Evolutionary conservation across 1,284 basidiomycete genomes (phyloP).

Genomic region (Ganoderma lucidum): DNA sequence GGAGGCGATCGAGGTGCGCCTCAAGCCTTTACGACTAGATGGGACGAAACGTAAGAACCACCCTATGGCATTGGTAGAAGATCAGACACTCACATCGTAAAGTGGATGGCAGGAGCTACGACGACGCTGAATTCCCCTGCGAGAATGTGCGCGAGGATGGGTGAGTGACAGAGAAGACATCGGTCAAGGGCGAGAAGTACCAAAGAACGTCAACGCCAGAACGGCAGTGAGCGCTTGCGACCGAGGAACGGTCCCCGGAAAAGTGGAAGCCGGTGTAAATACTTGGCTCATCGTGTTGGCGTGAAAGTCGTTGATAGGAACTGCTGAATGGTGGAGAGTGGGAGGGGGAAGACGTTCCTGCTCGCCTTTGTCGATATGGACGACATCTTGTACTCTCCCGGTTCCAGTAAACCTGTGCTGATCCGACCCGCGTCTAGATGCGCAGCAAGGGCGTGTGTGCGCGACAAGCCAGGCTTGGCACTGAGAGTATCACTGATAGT

Average conservation of each 20-base stretch:
- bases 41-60: neutral
- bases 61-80: neutral
- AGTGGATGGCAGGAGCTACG: neutral
- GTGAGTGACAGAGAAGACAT: neutral
- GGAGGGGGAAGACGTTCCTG: too few relatives aligned
- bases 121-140: neutral
- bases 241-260: conserved; percentile 6
- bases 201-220: neutral
- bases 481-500: too few relatives aligned
- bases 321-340: too few relatives aligned
- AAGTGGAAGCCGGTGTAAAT: neutral
- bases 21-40: neutral
- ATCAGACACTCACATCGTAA: neutral
- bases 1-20: conserved; percentile 4
- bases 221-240: conserved; percentile 3
- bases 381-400: too few relatives aligned
- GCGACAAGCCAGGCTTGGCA: too few relatives aligned
- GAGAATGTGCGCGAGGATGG: neutral
- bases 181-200: neutral
- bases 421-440: too few relatives aligned
- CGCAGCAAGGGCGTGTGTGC: too few relatives aligned
- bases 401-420: too few relatives aligned
- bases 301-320: too few relatives aligned
- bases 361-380: too few relatives aligned
- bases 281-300: too few relatives aligned